These are phyloP conservation scores for Sphenostylis stenocarpa DNA, from an alignment of 306 rosid genomes.

Conservation along the genomic window DNA sequence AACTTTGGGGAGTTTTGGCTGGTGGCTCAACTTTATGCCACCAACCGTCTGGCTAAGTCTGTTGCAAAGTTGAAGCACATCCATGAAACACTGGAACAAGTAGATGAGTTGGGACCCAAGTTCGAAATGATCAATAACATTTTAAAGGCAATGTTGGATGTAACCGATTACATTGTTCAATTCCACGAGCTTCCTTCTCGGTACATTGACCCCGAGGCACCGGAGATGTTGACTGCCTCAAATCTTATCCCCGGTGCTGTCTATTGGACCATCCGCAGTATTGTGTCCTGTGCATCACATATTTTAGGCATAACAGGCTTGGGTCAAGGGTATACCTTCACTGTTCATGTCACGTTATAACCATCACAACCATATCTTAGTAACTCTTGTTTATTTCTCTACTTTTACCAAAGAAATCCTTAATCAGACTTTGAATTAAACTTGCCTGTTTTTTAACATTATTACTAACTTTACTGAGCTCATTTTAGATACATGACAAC, in stretches of 20 bases:
- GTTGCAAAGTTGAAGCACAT: constrained; percentile 55
- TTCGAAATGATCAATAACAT: constrained; percentile 46
- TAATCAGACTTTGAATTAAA: background rate
- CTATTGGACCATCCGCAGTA: constrained; percentile 71
- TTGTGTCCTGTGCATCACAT: constrained; percentile 55
- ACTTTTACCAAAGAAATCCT: background rate
- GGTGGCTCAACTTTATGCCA: constrained; percentile 44
- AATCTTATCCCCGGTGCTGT: constrained; percentile 56
- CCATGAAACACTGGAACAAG: constrained; percentile 46
- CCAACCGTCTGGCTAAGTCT: constrained; percentile 53
- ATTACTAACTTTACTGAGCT: background rate
- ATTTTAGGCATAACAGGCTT: constrained; percentile 45
- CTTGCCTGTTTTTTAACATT: background rate
- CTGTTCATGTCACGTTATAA: background rate
- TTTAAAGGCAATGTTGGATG: constrained; percentile 49
- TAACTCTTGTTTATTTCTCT: background rate
- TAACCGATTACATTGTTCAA: constrained; percentile 53
- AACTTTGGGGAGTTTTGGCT: constrained; percentile 65
- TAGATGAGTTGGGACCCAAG: constrained; percentile 43
- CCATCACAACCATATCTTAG: background rate
- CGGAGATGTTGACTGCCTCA: constrained; percentile 23
- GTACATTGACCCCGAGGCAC: constrained; percentile 42
- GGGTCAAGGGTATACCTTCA: constrained; percentile 44
- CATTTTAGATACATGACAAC: constrained; percentile 43
- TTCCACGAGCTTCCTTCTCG: constrained; percentile 51